phyloP scores from a whole-genome alignment of 345 rosid species.

The Acer yangbiense region DNA sequence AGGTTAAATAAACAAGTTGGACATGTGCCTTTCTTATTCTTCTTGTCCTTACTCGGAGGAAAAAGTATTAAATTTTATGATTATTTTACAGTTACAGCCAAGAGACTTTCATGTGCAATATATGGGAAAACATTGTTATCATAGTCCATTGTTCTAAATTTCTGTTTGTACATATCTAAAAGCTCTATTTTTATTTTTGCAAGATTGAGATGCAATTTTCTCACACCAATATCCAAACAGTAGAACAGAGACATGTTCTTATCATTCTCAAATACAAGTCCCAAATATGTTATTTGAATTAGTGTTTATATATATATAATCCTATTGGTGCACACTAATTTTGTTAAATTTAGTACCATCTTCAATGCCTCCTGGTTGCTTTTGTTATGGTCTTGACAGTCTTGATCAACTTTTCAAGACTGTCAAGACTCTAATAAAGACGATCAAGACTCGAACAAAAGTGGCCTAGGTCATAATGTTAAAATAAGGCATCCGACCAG shows the following conservation, averaged over 20 bases:
- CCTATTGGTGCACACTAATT: neutral
- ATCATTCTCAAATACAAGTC: neutral
- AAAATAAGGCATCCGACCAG: no score
- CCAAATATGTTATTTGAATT: neutral
- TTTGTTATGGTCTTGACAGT: neutral
- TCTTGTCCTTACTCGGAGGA: neutral
- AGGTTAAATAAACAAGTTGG: slow-evolving; percentile 12
- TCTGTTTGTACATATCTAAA: neutral
- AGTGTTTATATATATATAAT: neutral
- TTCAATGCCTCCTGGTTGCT: no score
- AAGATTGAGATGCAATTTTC: neutral
- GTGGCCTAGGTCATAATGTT: neutral
- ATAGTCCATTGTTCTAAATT: neutral
- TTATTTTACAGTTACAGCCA: neutral
- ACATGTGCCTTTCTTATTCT: neutral
- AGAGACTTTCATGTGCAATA: neutral
- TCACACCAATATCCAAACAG: neutral
- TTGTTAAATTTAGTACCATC: neutral
- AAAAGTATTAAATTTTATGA: neutral
- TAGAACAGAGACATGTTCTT: neutral
- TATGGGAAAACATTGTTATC: neutral
- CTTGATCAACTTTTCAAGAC: neutral
- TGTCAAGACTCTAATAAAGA: neutral
- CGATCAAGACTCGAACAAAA: neutral
- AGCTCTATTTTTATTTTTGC: neutral